These are phyloP conservation scores for Zarea fungicola DNA, from an alignment of 2,329 filamentous ascomycete genomes.

Conservation along the genomic window DNA sequence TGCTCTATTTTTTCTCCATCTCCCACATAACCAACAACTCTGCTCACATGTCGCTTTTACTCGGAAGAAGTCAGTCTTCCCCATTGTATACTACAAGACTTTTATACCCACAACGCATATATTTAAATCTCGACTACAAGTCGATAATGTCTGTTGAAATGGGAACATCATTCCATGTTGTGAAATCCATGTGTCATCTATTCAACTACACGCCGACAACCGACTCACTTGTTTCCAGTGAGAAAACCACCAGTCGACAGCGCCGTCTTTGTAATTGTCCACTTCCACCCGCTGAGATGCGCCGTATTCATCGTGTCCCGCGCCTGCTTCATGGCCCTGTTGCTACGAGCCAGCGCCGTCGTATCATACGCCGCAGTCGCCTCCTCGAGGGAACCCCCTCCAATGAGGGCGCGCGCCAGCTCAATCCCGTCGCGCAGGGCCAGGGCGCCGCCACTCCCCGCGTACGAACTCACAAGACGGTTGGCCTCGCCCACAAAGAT, in stretches of 20 bases:
- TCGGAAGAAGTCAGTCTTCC: no score
- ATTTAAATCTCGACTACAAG: no score
- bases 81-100: no score
- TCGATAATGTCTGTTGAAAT: no score
- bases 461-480: slow-evolving; percentile 40
- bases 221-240: neutral
- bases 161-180: no score
- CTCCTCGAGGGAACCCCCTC: slow-evolving; percentile 18
- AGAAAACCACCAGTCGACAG: slow-evolving; percentile 7
- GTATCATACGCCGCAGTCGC: slow-evolving; percentile 29
- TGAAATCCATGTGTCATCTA: no score
- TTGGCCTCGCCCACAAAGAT: slow-evolving; percentile 42
- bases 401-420: slow-evolving; percentile 31
- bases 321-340: slow-evolving; percentile 18
- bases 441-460: slow-evolving; percentile 40
- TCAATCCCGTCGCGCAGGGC: slow-evolving; percentile 39
- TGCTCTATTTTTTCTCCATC: no score
- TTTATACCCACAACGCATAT: no score
- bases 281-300: slow-evolving; percentile 13
- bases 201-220: no score
- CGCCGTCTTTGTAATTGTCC: slow-evolving; percentile 11
- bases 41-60: no score
- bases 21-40: no score
- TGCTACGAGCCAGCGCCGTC: slow-evolving; percentile 27
- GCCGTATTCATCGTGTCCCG: slow-evolving; percentile 13